Evolutionary conservation across 352 stramenopile species (phyloP).

Genomic region (Globisporangium middletonii): DNA sequence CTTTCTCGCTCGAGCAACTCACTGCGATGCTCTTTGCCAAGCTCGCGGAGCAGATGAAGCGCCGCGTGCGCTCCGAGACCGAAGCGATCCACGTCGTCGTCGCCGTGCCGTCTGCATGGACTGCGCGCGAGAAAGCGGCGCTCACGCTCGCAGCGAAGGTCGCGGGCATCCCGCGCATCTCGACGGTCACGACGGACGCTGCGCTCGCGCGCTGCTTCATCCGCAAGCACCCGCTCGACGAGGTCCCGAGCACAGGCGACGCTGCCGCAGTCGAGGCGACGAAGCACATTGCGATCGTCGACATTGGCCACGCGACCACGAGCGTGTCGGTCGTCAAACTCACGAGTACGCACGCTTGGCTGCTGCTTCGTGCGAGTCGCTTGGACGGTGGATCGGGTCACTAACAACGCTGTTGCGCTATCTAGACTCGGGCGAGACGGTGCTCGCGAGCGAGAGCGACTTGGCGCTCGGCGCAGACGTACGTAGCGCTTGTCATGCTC

Average conservation of each 20-base stretch:
- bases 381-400: neutral
- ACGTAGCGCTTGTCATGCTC: neutral
- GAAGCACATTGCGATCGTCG: conserved; percentile 83
- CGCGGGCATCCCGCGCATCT: conserved; percentile 46
- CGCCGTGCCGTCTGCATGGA: conserved; percentile 62
- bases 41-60: conserved; percentile 60
- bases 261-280: conserved; percentile 8
- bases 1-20: conserved; percentile 73
- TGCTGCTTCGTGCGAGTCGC: neutral
- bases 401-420: neutral
- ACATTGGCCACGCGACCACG: conserved; percentile 83
- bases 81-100: conserved; percentile 51
- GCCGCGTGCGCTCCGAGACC: conserved; percentile 28
- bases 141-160: conserved; percentile 49
- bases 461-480: conserved; percentile 55
- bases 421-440: conserved; percentile 37
- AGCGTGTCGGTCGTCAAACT: conserved; percentile 69
- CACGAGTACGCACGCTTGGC: conserved; percentile 19
- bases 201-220: conserved; percentile 65
- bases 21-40: conserved; percentile 77
- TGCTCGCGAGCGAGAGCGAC: conserved; percentile 52
- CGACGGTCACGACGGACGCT: conserved; percentile 44
- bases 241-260: conserved; percentile 12
- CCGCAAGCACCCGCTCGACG: conserved; percentile 71
- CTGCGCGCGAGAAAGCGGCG: conserved; percentile 37